Evolutionary conservation across 2,329 filamentous ascomycete genomes (phyloP), one percentile per base, ranked within the genome.

Genomic region (Fusarium guadeloupense): DNA sequence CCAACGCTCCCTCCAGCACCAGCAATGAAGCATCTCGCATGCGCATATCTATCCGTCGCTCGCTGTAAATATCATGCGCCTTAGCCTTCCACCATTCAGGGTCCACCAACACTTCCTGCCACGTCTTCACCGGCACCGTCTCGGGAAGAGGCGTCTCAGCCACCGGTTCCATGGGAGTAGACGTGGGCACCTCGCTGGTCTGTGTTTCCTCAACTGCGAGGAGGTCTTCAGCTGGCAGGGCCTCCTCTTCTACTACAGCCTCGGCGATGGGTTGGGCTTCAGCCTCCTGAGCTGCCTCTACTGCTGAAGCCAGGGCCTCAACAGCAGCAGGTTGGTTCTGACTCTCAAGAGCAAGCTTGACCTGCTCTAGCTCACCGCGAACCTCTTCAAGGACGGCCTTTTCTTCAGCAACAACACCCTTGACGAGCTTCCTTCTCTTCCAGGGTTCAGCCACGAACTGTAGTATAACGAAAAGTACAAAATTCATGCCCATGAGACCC

Each of bases 401-500:
- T 74, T 92, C 89, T 70, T 91, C 89, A 68, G 92, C 89, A 64
- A 92, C 90, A 68, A 95, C 92, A 20, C 90, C 93, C 66, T 84
- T 86, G 54, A 98, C 92, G 59, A 99, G 84, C 69, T 92, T 83
- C 71, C 81, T 83, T 68, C 95, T 82, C 67, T 93, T 87, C 92
- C 94, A 98, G 5, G 95, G 95, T 81, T 99, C 94, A 59, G 97
- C 89, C 17, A 95, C 87, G 67, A 96, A 89, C 77, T 97, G 89
- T 68, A 96, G 88, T 16, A 93, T 83, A 47, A 99, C 77, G 72
- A 99, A 92, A 40, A 99, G 78, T 59, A 98, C 75, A 26, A 98
- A 91, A 73, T 99, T 99, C 71, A 98, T 86, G 20, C 94, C 94
- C 95, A 99, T 99, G 59, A 99, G 80, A 1, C 94, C 95, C 88